phyloP scores from a whole-genome alignment of 257 asterid species.

The Solanum bukasovii region DNA sequence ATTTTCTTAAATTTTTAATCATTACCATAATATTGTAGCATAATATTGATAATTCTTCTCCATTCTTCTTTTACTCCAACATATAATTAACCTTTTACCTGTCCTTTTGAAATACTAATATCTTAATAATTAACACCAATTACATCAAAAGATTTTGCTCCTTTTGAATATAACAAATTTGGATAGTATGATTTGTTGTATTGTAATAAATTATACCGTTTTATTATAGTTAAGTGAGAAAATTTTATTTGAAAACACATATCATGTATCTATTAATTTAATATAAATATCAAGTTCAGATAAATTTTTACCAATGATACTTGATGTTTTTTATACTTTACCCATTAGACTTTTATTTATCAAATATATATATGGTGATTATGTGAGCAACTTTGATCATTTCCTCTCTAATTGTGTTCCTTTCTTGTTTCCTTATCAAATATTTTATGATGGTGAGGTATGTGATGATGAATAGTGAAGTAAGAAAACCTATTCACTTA shows the following conservation, averaged over 20 bases:
- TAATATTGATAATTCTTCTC: not conserved
- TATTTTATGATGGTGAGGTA: not conserved
- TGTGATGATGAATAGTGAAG: not conserved
- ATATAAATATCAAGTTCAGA: not conserved
- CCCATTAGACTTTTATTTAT: not conserved
- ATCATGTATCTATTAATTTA: not conserved
- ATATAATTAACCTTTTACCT: not conserved
- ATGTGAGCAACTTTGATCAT: not conserved
- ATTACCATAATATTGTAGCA: not conserved
- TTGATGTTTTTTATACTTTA: not conserved
- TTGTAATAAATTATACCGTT: not conserved
- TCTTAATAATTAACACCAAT: not conserved
- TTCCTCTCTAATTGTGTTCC: not conserved
- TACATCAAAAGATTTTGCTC: not conserved
- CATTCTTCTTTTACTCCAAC: not conserved
- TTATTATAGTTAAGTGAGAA: not conserved
- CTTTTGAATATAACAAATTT: not conserved
- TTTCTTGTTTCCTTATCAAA: not conserved
- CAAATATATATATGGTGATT: not conserved
- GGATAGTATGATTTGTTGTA: not conserved
- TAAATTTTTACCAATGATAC: accelerated
- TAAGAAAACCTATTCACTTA: not conserved
- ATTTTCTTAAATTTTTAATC: too few species aligned
- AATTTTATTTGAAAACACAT: not conserved
- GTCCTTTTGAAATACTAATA: not conserved